phyloP scores from a whole-genome alignment of 352 stramenopile species.

The Globisporangium iwayamae region DNA sequence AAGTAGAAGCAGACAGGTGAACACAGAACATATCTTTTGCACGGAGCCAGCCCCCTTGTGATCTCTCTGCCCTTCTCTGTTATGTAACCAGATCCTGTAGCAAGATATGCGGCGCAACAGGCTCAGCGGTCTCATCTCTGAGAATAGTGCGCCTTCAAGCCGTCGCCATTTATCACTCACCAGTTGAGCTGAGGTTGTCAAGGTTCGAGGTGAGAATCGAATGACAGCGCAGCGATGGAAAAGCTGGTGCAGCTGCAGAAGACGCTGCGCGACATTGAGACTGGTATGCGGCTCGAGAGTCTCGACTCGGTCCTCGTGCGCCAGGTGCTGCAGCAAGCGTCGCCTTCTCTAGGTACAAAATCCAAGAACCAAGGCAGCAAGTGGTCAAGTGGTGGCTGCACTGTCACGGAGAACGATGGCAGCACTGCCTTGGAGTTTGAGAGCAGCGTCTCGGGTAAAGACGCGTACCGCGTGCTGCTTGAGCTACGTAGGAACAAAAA shows the following conservation, averaged over 20 bases:
- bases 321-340: conserved; percentile 37
- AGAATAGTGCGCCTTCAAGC: conserved; percentile 6
- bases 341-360: neutral
- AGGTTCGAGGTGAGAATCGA: neutral
- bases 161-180: neutral
- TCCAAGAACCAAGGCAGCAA: conserved; percentile 1
- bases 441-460: conserved; percentile 20
- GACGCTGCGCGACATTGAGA: conserved; percentile 54
- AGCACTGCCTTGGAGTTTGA: neutral
- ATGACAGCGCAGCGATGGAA: conserved; percentile 12
- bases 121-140: conserved; percentile 1
- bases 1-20: neutral
- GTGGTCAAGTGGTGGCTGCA: neutral
- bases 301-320: conserved; percentile 51
- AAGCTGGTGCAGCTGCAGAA: conserved; percentile 41
- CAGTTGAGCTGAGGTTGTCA: neutral
- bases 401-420: neutral
- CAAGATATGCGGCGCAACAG: neutral
- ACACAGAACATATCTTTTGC: neutral
- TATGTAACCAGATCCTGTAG: neutral
- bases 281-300: conserved; percentile 36
- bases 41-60: neutral
- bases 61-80: neutral
- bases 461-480: conserved; percentile 43
- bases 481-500: conserved; percentile 25